Evolutionary conservation across 257 asterid genomes (phyloP).

Genomic region (Ligustrum vulgare): DNA sequence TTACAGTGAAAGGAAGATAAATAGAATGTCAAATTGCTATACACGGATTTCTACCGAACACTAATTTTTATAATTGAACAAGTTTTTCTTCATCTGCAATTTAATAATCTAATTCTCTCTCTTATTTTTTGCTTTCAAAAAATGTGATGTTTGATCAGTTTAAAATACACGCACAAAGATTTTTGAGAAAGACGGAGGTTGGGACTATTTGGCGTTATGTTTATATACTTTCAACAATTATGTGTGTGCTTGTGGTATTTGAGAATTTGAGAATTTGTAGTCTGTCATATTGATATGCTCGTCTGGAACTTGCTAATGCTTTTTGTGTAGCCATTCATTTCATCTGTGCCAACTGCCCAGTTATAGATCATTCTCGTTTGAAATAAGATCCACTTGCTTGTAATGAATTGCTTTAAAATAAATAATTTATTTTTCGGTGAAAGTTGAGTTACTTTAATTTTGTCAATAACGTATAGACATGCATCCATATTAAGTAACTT

Average conservation of each 20-base stretch:
- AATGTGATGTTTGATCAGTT: background rate
- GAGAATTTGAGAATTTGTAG: background rate
- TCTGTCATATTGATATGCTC: background rate
- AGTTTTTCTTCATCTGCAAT: background rate
- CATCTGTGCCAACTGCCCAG: constrained; percentile 5
- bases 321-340: constrained; percentile 2
- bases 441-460: too few relatives aligned
- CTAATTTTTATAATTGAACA: background rate
- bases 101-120: background rate
- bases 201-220: background rate
- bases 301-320: background rate
- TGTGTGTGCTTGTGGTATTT: background rate
- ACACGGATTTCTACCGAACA: background rate
- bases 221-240: background rate
- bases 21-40: background rate
- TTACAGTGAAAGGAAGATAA: background rate
- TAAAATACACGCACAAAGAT: background rate
- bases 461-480: too few relatives aligned
- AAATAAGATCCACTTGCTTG: too few relatives aligned
- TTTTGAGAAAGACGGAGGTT: background rate
- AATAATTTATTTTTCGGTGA: too few relatives aligned
- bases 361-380: constrained; percentile 16
- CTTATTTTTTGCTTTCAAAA: background rate
- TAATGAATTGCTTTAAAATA: too few relatives aligned
- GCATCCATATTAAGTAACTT: too few relatives aligned